Percentiles rank a stretch among this genome's conserved stretches.
Conservation (phyloP, 2,329 filamentous ascomycete species). For the Cladosporium sp. region DNA sequence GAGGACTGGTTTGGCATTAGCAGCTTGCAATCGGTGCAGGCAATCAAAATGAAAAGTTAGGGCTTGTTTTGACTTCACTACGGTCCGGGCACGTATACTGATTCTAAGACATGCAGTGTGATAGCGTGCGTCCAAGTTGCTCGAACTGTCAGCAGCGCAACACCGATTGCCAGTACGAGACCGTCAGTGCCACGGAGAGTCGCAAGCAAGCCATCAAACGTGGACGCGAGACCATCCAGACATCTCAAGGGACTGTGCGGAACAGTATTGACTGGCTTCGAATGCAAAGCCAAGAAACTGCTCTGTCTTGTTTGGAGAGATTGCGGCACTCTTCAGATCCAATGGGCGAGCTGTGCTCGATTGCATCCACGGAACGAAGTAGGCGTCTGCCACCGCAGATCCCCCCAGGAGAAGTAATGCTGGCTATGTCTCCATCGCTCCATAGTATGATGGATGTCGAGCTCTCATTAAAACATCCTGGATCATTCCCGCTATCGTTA, state of each 20-base stretch:
- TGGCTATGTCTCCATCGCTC: background rate
- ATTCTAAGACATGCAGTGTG: background rate
- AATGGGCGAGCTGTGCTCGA: conserved; percentile 2
- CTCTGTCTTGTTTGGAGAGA: background rate
- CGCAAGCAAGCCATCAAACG: background rate
- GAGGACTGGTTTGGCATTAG: background rate
- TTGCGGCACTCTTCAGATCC: background rate
- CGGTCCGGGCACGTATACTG: background rate
- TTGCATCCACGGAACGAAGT: background rate
- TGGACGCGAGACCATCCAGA: background rate
- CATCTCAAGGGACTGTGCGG: background rate
- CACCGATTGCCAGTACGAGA: conserved; percentile 1
- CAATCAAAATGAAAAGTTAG: background rate
- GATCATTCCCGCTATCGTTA: background rate
- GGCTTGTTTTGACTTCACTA: background rate
- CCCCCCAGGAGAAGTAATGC: background rate
- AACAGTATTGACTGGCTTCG: conserved; percentile 3
- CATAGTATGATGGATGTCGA: conserved; percentile 4
- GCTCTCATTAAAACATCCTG: background rate
- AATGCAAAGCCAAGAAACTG: background rate
- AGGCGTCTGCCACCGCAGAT: background rate
- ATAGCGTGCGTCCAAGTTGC: background rate
- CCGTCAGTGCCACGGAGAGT: background rate
- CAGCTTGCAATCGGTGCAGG: background rate
- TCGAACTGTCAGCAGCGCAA: background rate